Evolutionary conservation across 208 protist genomes (phyloP), one percentile per base, ranked within the genome.

Genomic region (Trypanosoma avium): DNA sequence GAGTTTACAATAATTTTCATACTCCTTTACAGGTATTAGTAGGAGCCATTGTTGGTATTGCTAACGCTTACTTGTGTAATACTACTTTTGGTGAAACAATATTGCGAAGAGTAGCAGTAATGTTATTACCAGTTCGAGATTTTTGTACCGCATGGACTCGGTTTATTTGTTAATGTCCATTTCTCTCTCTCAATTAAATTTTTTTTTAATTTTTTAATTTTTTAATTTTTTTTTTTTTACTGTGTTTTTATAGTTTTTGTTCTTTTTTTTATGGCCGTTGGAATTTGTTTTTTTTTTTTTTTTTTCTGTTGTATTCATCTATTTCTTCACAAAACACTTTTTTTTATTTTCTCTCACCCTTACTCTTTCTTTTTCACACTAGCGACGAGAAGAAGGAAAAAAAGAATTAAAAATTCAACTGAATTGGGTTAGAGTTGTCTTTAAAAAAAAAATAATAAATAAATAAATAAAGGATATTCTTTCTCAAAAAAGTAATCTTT

Each of bases 1-100:
- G 87, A 3, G 77, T 93, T 6, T 93, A 90, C 67, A 93, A 93
- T 47, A 64, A 68, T 42, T 87, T 86, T 60, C 87, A 93, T 70
- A 87, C 75, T 3, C 62, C 81, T 2, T 67, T 40, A 0, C 87
- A 93, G 54, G 84, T 88, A 24, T 26, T 87, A 15, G 74, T 73
- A 1, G 87, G 87, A 12, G 77, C 71, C 47, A 26, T 63, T 12
- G 64, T 88, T 5, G 87, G 87, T 1, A 50, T 58, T 2, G 42
- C 55, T 4, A 52, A 87, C 57, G 82, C 74, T 1, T 32, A 72
- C 15, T 32, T 78, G 57, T 81, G 71, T 36, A 83, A 77, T 24
- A 73, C 68, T 15, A 10, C 45, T 0, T 2, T 21, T 0, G 63
- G 52, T 36, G 83, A 90, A 60, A 53, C 52, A 12, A 24, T 57